phyloP scores from a whole-genome alignment of 2,329 filamentous ascomycete genomes.

The Diaporthe eres region DNA sequence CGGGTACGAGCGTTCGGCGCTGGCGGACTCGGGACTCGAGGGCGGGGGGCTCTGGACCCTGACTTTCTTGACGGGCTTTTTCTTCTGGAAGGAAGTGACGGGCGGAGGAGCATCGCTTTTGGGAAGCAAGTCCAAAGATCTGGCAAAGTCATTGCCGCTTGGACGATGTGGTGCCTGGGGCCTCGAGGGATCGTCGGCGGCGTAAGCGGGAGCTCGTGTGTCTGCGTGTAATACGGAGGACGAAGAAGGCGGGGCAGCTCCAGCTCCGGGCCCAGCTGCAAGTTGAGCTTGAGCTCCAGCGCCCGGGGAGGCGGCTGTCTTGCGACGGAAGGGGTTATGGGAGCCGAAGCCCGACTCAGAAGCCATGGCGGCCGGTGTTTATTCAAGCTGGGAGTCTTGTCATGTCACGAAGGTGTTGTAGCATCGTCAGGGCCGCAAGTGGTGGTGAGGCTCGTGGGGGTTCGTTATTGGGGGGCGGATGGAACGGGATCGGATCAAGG shows the following conservation, averaged over 20 bases:
- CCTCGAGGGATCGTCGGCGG: not conserved
- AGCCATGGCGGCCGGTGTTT: slow-evolving; percentile 50
- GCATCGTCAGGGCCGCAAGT: slow-evolving; percentile 15
- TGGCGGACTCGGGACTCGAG: slow-evolving; percentile 68
- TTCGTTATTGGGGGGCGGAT: slow-evolving; percentile 17
- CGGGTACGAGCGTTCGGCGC: slow-evolving; percentile 48
- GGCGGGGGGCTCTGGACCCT: slow-evolving; percentile 76
- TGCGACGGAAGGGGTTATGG: slow-evolving; percentile 69
- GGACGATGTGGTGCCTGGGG: slow-evolving; percentile 47
- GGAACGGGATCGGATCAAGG: slow-evolving; percentile 28
- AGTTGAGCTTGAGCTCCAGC: slow-evolving; percentile 22
- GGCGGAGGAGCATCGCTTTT: slow-evolving; percentile 50
- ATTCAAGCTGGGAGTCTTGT: slow-evolving; percentile 32
- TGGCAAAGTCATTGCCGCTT: slow-evolving; percentile 49
- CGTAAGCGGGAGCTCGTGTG: slow-evolving; percentile 9
- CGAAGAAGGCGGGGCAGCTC: slow-evolving; percentile 39
- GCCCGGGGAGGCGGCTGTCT: slow-evolving; percentile 45
- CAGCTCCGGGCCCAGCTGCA: slow-evolving; percentile 33
- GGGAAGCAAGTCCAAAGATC: slow-evolving; percentile 49
- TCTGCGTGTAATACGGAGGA: slow-evolving; percentile 36
- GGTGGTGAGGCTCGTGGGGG: slow-evolving; percentile 8
- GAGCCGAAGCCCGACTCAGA: slow-evolving; percentile 54
- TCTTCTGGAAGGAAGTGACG: slow-evolving; percentile 54
- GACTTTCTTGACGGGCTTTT: slow-evolving; percentile 76
- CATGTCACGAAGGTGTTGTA: slow-evolving; percentile 26